Conservation (phyloP, 371 early-diverging fungal genomes). For the Lichtheimia hyalospora region DNA sequence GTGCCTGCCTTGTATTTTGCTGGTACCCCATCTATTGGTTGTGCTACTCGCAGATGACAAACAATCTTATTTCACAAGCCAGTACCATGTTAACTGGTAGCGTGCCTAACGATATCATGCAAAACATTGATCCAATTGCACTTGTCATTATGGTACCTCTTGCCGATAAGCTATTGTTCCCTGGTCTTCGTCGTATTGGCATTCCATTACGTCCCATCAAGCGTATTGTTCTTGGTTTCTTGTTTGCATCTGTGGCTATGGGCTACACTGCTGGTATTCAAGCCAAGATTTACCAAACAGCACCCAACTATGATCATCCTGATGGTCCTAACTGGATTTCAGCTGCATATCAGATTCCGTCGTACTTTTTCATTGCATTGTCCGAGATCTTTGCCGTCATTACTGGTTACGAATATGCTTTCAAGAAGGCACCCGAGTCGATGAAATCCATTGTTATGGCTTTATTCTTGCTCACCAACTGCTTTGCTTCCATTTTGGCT, state of each 20-base stretch:
- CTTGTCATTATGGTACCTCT: slow-evolving; percentile 73
- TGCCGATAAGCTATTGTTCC: slow-evolving; percentile 69
- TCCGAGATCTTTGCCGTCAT: slow-evolving; percentile 75
- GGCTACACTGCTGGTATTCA: slow-evolving; percentile 74
- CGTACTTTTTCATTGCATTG: slow-evolving; percentile 65
- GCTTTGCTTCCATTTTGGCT: slow-evolving; percentile 65
- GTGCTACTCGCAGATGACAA: slow-evolving; percentile 72
- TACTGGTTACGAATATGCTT: slow-evolving; percentile 81
- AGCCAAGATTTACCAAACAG: slow-evolving; percentile 57
- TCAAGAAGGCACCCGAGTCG: slow-evolving; percentile 70
- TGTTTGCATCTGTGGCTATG: slow-evolving; percentile 64
- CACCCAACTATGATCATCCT: slow-evolving; percentile 26
- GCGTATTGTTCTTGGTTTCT: slow-evolving; percentile 74
- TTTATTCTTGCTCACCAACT: slow-evolving; percentile 71
- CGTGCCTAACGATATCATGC: slow-evolving; percentile 60
- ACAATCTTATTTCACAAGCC: slow-evolving; percentile 74
- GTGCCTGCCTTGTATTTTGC: slow-evolving; percentile 73
- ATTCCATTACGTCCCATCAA: slow-evolving; percentile 66
- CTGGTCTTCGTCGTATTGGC: slow-evolving; percentile 61
- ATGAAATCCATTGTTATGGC: slow-evolving; percentile 81
- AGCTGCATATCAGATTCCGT: slow-evolving; percentile 70
- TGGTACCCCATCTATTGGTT: slow-evolving; percentile 82
- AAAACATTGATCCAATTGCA: slow-evolving; percentile 64
- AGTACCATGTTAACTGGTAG: slow-evolving; percentile 49
- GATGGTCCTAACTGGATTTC: slow-evolving; percentile 43